These are phyloP conservation scores for Gloeostereum incarnatum DNA, from an alignment of 768 basidiomycete genomes.

Conservation along the genomic window DNA sequence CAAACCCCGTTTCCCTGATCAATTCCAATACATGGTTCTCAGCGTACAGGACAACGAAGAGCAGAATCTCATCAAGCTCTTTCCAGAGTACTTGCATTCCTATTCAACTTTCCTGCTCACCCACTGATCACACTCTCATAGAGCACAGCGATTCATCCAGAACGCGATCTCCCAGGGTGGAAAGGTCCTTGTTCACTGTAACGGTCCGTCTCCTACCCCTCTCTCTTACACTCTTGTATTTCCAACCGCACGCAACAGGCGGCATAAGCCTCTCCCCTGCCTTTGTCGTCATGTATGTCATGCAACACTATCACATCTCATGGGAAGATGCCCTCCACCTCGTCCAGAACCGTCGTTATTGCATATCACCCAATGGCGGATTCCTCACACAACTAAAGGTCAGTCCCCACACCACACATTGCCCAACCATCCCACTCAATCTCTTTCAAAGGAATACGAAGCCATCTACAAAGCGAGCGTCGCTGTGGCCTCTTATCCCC, in stretches of 20 bases:
- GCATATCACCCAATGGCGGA: constrained; percentile 87
- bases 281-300: constrained; percentile 90
- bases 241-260: constrained; percentile 33
- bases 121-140: constrained; percentile 15
- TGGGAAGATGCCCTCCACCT: constrained; percentile 87
- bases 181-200: constrained; percentile 82
- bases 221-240: neutral
- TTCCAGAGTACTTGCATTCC: constrained; percentile 59
- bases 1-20: constrained; percentile 71
- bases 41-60: constrained; percentile 92
- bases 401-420: constrained; percentile 5
- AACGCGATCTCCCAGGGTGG: constrained; percentile 53
- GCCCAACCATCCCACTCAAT: too few species aligned
- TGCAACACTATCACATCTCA: constrained; percentile 72
- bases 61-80: constrained; percentile 87
- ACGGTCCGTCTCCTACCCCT: constrained; percentile 39
- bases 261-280: constrained; percentile 84
- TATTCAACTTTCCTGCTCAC: neutral
- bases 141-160: constrained; percentile 73
- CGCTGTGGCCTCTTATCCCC: constrained; percentile 55
- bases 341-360: constrained; percentile 87
- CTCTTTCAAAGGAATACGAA: constrained; percentile 67
- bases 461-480: constrained; percentile 79
- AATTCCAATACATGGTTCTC: constrained; percentile 70
- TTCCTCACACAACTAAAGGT: constrained; percentile 92